Evolutionary conservation across 1,284 basidiomycete genomes (phyloP).

Genomic region (Marasmius oreades): DNA sequence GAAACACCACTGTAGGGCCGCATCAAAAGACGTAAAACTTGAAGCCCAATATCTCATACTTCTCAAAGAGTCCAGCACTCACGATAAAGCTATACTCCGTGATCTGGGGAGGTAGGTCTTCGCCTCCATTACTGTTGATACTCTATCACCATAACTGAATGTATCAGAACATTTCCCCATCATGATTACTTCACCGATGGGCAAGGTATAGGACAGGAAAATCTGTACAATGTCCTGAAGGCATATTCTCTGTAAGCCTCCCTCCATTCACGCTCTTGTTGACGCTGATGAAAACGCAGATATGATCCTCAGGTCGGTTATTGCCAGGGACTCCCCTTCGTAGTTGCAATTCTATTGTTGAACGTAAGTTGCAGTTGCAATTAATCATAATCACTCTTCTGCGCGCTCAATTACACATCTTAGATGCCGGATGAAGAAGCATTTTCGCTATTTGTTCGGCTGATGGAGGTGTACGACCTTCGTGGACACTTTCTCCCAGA

Average conservation of each 20-base stretch:
- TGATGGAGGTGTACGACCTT: constrained; percentile 98
- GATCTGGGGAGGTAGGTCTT: constrained; percentile 74
- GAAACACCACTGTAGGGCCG: constrained; percentile 50
- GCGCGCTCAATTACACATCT: constrained; percentile 9
- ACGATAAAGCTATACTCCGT: constrained; percentile 92
- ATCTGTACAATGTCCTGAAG: constrained; percentile 95
- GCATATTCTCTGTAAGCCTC: constrained; percentile 81
- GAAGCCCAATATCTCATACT: constrained; percentile 84
- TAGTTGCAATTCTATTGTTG: constrained; percentile 89
- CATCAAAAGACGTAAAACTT: constrained; percentile 85
- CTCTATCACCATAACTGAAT: neutral
- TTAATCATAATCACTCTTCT: neutral
- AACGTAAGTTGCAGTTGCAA: constrained; percentile 68
- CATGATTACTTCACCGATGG: constrained; percentile 94
- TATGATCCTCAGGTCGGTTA: constrained; percentile 96
- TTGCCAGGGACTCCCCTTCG: constrained; percentile 94
- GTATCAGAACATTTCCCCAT: constrained; percentile 86
- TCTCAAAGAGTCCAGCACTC: constrained; percentile 79
- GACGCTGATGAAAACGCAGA: constrained; percentile 33
- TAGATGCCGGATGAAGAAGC: constrained; percentile 99
- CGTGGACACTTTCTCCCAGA: constrained; percentile 96
- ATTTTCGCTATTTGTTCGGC: constrained; percentile 90
- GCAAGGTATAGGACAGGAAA: constrained; percentile 92
- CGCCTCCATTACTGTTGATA: neutral
- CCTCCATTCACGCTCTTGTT: constrained; percentile 15